Evolutionary conservation across 805 yeast species (phyloP), one percentile per base, ranked within the genome.

Genomic region (Phaffomyces opuntiae): DNA sequence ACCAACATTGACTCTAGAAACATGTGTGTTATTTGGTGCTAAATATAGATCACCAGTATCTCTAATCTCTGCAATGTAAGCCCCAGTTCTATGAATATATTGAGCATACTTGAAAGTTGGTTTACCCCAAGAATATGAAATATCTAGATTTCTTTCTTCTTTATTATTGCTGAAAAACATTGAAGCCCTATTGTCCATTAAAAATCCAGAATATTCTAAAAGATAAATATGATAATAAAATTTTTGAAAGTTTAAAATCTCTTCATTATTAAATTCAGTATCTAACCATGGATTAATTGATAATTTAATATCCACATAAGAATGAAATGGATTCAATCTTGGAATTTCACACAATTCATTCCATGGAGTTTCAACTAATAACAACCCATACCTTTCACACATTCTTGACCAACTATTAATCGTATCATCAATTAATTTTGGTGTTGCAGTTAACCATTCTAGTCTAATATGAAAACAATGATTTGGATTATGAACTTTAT

Each of bases 401-500:
- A 83, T 69, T 46, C 96, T 74, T 0, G 88, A 77, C 87, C 97
- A 84, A 40, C 78, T 74, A 38, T 73, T 79, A 38, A 89, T 72
- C 12, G 85, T 70, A 52, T 89, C 95, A 48, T 89, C 96, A 42
- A 87, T 79, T 31, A 87, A 67, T 59, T 85, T 86, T 2, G 95
- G 84, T 0, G 98, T 88, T 0, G 96, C 81, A 49, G 85, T 87
- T 31, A 91, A 67, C 99, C 99, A 93, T 60, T 93, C 97, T 13
- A 91, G 63, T 40, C 96, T 71, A 31, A 93, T 75, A 58, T 91
- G 98, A 67, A 82, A 93, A 59, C 97, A 90, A 56, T 90, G 96
- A 53, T 86, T 91, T 0, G 97, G 96, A 59, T 90, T 91, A 61
- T 89, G 96, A 4, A 90, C 90, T 38, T 82, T 74, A 60, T 93